A percentile compares a stretch with the other conserved stretches of the same genome.
These are phyloP conservation scores for Cenchrus purpureus DNA, from an alignment of 176 grass and related monocot genomes.

Conservation along the genomic window DNA sequence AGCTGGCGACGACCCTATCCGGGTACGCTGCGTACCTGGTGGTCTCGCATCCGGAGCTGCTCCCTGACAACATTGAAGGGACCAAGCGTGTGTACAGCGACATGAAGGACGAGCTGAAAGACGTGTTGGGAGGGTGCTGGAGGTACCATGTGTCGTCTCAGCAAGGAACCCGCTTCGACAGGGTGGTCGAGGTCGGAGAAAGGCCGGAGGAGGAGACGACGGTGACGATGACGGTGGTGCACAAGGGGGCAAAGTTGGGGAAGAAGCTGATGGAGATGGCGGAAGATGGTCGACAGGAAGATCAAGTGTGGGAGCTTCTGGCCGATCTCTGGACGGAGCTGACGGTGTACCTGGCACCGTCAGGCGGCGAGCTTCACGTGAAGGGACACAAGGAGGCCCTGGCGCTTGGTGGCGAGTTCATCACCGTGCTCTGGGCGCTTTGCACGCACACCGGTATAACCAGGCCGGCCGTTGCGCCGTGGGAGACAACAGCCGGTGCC, in stretches of 20 bases:
- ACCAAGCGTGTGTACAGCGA: background rate
- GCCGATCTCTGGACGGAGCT: background rate
- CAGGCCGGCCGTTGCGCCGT: no score
- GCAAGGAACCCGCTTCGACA: background rate
- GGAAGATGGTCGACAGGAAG: background rate
- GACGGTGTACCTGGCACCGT: background rate
- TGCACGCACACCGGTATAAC: background rate
- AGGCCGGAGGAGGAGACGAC: background rate
- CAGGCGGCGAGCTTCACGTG: background rate
- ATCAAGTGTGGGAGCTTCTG: background rate
- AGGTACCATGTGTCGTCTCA: background rate
- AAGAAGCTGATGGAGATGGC: background rate
- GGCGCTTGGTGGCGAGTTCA: background rate
- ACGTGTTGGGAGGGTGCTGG: background rate
- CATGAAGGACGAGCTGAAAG: background rate
- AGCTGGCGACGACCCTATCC: background rate
- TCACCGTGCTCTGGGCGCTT: background rate
- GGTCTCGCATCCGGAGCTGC: background rate
- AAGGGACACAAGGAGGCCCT: background rate
- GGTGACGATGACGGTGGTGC: background rate
- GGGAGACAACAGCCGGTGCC: no score
- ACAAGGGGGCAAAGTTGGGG: background rate
- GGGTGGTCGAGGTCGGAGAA: background rate
- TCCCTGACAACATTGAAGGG: background rate
- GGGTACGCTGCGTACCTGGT: background rate